Evolutionary conservation across 306 rosid genomes (phyloP), one percentile per base, ranked within the genome.

Genomic region (Quercus parvula): DNA sequence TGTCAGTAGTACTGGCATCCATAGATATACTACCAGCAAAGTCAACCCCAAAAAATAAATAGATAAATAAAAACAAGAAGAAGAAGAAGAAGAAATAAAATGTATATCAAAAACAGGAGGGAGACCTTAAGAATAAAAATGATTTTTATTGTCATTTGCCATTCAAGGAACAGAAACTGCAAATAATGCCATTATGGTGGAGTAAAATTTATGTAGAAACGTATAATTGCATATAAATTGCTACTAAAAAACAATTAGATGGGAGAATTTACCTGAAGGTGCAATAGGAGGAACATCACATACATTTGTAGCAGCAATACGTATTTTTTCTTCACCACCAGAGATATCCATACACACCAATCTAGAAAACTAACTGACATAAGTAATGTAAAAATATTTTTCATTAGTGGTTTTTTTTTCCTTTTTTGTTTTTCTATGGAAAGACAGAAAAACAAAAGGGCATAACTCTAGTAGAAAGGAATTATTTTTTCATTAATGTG

Each of bases 261-360:
- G 11, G 46, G 46, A 38, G 46, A 38, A 91, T 90, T 86, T 89
- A 86, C 98, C 99, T 84, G 89, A 81, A 20, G 99, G 99, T 33
- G 91, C 88, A 81, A 92, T 88, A 64, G 97, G 92, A 59, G 96
- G 91, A 19, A 90, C 94, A 77, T 95, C 99, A 56, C 90, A 92
- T 89, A 91, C 77, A 82, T 95, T 95, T 27, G 98, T 92, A 55
- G 93, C 98, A 22, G 96, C 96, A 81, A 95, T 91, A 3, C 93
- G 92, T 22, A 83, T 51, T 77, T 87, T 78, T 86, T 95, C 99
- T 74, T 82, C 87, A 62, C 99, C 96, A 31, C 83, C 90, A 31
- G 92, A 83, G 71, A 93, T 91, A 86, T 95, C 98, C 72, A 88
- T 86, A 56, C 91, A 93, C 67, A 93, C 97, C 90, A 95, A 89